Conservation (phyloP, 2,329 filamentous ascomycete genomes). For the Botrytis cinerea region DNA sequence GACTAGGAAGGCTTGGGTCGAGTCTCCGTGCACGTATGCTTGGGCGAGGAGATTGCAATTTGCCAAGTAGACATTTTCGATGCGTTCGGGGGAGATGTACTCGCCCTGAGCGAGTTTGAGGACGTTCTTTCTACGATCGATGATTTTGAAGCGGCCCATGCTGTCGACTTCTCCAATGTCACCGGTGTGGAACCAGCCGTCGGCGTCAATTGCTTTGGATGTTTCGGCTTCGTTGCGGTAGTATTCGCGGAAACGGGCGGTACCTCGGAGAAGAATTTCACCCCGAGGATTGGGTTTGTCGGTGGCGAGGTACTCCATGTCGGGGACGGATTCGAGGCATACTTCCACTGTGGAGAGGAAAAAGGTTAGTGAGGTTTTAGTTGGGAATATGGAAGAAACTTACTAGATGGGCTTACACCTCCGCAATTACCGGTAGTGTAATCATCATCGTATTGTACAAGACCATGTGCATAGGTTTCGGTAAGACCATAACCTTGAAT, state of each 20-base stretch:
- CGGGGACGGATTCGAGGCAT: slow-evolving; percentile 83
- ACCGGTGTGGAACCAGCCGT: slow-evolving; percentile 97
- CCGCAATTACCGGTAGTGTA: slow-evolving; percentile 81
- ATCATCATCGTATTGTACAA: slow-evolving; percentile 71
- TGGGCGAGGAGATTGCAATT: slow-evolving; percentile 76
- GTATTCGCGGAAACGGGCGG: slow-evolving; percentile 82
- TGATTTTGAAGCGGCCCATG: slow-evolving; percentile 84
- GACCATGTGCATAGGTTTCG: slow-evolving; percentile 80
- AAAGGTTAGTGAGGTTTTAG: neutral
- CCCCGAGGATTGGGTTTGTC: slow-evolving; percentile 90
- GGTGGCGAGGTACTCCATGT: slow-evolving; percentile 87
- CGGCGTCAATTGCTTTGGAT: slow-evolving; percentile 73
- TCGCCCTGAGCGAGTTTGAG: slow-evolving; percentile 97
- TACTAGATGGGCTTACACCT: slow-evolving; percentile 55
- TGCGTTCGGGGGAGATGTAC: slow-evolving; percentile 95
- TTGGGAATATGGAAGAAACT: neutral
- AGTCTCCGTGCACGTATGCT: slow-evolving; percentile 90
- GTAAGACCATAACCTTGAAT: slow-evolving; percentile 91
- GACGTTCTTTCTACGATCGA: slow-evolving; percentile 99
- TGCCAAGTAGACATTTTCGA: slow-evolving; percentile 91
- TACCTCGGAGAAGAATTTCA: slow-evolving; percentile 81
- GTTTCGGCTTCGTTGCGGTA: slow-evolving; percentile 91
- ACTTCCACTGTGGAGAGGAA: slow-evolving; percentile 59
- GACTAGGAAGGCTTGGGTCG: slow-evolving; percentile 77
- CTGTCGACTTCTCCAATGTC: slow-evolving; percentile 87